Evolutionary conservation across 2,329 filamentous ascomycete species (phyloP).

Genomic region (Alternaria metachromatica): DNA sequence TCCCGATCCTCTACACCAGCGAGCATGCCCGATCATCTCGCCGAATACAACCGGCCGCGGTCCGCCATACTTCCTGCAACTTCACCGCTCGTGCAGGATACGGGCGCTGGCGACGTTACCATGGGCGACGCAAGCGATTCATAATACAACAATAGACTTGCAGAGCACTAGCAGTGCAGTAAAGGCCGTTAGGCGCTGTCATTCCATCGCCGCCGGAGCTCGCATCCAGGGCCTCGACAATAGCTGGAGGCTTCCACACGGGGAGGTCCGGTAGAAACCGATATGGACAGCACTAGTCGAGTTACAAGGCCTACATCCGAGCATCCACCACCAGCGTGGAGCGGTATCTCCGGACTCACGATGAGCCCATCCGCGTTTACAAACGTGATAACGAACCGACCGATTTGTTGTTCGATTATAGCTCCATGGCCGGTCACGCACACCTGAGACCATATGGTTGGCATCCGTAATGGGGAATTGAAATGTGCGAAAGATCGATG

Average conservation of each 20-base stretch:
- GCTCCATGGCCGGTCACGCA: background rate
- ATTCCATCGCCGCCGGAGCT: background rate
- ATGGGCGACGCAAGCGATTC: conserved; percentile 40
- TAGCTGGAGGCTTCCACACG: background rate
- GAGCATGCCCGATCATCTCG: conserved; percentile 51
- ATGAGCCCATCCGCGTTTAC: background rate
- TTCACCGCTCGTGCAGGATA: conserved; percentile 30
- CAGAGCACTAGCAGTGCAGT: background rate
- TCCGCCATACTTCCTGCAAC: conserved; percentile 39
- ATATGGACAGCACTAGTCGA: background rate
- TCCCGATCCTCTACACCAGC: conserved; percentile 51
- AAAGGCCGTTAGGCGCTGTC: background rate
- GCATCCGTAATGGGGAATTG: background rate
- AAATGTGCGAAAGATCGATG: background rate
- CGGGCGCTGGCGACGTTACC: conserved; percentile 35
- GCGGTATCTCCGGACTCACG: background rate
- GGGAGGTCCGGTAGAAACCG: background rate
- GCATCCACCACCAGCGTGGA: background rate
- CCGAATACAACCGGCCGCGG: conserved; percentile 40
- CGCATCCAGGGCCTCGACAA: background rate
- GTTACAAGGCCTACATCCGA: background rate
- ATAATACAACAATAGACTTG: background rate
- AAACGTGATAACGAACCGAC: background rate
- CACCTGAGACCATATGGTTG: background rate
- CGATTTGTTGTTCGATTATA: conserved; percentile 1